phyloP scores from a whole-genome alignment of 2,329 filamentous ascomycete species.

The Periconia macrospinosa region DNA sequence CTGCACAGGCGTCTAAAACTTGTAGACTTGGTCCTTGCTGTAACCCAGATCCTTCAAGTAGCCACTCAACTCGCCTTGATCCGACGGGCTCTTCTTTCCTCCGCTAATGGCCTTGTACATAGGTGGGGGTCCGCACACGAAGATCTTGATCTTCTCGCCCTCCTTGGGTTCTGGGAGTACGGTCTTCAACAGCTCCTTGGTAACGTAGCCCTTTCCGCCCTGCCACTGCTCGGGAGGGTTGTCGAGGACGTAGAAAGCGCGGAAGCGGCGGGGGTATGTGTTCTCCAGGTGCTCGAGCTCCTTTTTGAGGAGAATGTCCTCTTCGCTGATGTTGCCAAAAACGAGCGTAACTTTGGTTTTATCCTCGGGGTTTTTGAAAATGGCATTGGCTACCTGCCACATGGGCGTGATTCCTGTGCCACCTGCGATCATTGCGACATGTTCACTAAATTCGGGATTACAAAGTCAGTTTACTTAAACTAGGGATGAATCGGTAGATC shows the following conservation, averaged over 20 bases:
- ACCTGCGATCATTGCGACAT: slow-evolving; percentile 86
- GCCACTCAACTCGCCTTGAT: slow-evolving; percentile 88
- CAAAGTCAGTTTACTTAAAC: slow-evolving; percentile 8
- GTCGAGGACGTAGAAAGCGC: slow-evolving; percentile 91
- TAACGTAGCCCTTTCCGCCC: slow-evolving; percentile 78
- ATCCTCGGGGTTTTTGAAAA: slow-evolving; percentile 95
- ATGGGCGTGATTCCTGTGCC: slow-evolving; percentile 97
- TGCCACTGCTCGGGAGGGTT: slow-evolving; percentile 78
- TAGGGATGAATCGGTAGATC: not conserved
- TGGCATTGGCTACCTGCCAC: slow-evolving; percentile 89
- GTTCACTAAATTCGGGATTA: slow-evolving; percentile 48
- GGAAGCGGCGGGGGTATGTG: slow-evolving; percentile 92
- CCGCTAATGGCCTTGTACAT: slow-evolving; percentile 94
- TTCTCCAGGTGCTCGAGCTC: slow-evolving; percentile 89
- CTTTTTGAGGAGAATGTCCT: slow-evolving; percentile 87
- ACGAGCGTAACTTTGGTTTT: slow-evolving; percentile 97
- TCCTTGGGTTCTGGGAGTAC: slow-evolving; percentile 90
- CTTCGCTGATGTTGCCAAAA: slow-evolving; percentile 85
- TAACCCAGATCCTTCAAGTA: slow-evolving; percentile 83
- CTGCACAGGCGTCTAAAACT: slow-evolving; percentile 49
- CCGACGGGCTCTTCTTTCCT: slow-evolving; percentile 83
- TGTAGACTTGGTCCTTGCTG: slow-evolving; percentile 88
- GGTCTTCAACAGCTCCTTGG: slow-evolving; percentile 90
- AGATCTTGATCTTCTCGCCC: slow-evolving; percentile 86
- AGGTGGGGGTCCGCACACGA: slow-evolving; percentile 90